Conservation (phyloP, 345 rosid genomes). For the Erucastrum elatum region DNA sequence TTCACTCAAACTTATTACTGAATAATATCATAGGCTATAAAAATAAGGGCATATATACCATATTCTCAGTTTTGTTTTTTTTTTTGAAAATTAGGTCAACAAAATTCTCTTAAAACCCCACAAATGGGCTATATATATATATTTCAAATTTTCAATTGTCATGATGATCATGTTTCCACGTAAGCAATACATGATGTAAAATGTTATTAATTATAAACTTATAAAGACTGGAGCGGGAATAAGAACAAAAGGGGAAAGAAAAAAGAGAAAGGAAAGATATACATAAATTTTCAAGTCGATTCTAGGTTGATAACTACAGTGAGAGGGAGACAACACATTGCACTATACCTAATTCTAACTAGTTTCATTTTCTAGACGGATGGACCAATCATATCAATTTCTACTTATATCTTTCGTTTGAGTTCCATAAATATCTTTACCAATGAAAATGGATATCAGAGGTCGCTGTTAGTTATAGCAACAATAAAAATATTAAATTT, state of each 20-base stretch:
- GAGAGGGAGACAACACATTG: constrained; percentile 30
- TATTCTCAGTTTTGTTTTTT: background rate
- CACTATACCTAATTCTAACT: constrained; percentile 30
- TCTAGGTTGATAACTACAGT: constrained; percentile 31
- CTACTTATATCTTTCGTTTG: constrained; percentile 17
- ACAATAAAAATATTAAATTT: background rate
- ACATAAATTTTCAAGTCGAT: constrained; percentile 33
- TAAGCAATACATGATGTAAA: constrained; percentile 8
- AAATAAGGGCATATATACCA: background rate
- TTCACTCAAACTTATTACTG: background rate
- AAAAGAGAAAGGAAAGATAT: constrained; percentile 17
- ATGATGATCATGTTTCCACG: constrained; percentile 23
- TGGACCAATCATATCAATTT: constrained; percentile 34
- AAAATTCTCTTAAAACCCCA: background rate
- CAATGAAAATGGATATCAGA: background rate
- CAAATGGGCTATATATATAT: background rate
- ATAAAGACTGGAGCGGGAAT: background rate
- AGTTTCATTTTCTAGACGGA: constrained; percentile 30
- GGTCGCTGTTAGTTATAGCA: background rate
- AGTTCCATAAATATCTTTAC: constrained; percentile 12
- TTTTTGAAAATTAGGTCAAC: background rate
- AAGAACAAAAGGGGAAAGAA: background rate
- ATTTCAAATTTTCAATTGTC: background rate
- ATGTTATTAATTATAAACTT: background rate
- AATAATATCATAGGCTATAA: background rate